Evolutionary conservation across 345 rosid species (phyloP), one percentile per base, ranked within the genome.

Genomic region (Orychophragmus violaceus): DNA sequence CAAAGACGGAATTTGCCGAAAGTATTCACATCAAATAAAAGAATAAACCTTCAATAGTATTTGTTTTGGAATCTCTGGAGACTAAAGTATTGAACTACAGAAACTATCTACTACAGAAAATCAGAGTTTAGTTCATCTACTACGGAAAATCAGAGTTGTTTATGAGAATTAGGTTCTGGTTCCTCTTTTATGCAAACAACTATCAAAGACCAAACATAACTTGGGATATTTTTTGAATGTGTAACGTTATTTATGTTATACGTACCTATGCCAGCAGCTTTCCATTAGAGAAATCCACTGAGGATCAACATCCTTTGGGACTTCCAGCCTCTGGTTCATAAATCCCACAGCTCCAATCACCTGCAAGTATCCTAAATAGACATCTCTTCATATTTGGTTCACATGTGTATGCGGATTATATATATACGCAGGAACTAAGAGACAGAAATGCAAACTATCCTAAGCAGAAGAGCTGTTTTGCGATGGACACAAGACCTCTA

Each of bases 331-430:
- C 71, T 88, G 97, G 77, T 90, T 84, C 94, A 90, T 90, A 78
- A 85, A 90, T 24, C 98, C 98, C 22, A 90, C 98, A 64, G 98
- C 98, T 75, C 92, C 98, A 80, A 93, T 83, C 77, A 93, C 88
- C 98, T 93, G 81, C 79, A 78, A 71, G 59, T 62, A 66, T 69
- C 61, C 78, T 37, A 78, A 60, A 74, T 57, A 73, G 18, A 58
- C 39, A 56, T 59, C 49, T 74, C 62, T 74, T 74, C 66, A 68
- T 62, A 74, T 62, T 48, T 62, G 59, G 14, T 33, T 42, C 5
- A 33, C 66, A 37, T 60, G 41, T 21, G 18, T 1, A 17, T 53
- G 36, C n/a, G 14, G 17, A 21, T 23, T 44, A 14, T 44, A 12
- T 22, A 54, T 35, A 22, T 9, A 50, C 9, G 22, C 6, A 27